Conservation (phyloP, 2,329 filamentous ascomycete genomes). For the Xylariaceae sp. region DNA sequence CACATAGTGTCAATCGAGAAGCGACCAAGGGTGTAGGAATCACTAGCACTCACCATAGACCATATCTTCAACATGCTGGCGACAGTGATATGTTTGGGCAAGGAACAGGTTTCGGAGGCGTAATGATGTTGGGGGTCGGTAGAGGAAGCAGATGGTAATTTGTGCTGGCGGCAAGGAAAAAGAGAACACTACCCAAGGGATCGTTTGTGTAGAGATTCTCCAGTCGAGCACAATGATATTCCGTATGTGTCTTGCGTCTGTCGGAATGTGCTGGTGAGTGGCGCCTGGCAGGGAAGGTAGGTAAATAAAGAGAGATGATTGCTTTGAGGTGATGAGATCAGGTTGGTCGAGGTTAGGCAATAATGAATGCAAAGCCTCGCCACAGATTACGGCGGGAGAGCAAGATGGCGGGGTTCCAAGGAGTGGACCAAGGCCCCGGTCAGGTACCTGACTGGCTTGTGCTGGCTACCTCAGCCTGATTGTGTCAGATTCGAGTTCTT, state of each 20-base stretch:
- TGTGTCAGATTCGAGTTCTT: no score
- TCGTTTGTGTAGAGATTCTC: no score
- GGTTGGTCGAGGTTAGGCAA: neutral
- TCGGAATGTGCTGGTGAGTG: no score
- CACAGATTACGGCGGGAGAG: constrained; percentile 8
- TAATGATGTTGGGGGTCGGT: no score
- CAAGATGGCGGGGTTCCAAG: constrained; percentile 13
- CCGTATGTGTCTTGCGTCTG: no score
- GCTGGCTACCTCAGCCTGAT: constrained; percentile 1
- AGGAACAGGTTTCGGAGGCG: no score
- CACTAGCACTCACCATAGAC: constrained; percentile 76
- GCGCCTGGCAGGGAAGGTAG: no score
- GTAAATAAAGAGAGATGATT: neutral
- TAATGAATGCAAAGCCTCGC: neutral
- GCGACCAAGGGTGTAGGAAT: neutral
- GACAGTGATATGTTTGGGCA: constrained; percentile 5
- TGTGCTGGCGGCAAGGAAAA: no score
- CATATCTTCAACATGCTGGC: constrained; percentile 96
- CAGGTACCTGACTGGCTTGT: neutral
- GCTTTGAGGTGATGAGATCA: neutral
- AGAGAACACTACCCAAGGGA: no score
- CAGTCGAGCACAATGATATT: no score
- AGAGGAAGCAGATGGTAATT: no score
- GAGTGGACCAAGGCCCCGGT: no score
- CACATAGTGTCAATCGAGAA: constrained; percentile 21